phyloP scores from a whole-genome alignment of 306 rosid species.

The Ammopiptanthus mongolicus region DNA sequence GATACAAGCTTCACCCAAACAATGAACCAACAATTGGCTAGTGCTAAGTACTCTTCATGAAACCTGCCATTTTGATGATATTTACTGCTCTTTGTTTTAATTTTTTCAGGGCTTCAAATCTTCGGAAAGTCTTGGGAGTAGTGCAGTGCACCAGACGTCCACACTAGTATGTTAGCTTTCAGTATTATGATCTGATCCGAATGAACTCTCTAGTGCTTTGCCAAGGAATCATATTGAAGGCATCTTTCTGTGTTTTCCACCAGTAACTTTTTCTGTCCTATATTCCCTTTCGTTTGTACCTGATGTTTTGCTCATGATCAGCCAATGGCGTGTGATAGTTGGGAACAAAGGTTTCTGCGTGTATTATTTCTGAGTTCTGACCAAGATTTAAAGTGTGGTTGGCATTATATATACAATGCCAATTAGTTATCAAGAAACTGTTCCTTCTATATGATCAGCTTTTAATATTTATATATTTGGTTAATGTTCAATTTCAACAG shows the following conservation, averaged over 20 bases:
- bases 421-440: slow-evolving; percentile 21
- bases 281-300: slow-evolving; percentile 23
- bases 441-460: slow-evolving; percentile 7
- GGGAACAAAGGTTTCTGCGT: slow-evolving; percentile 26
- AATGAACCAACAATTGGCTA: too few species aligned
- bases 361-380: slow-evolving; percentile 30
- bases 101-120: slow-evolving; percentile 45
- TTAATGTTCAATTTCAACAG: slow-evolving; percentile 17
- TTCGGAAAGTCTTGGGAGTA: slow-evolving; percentile 49
- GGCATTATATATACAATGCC: slow-evolving; percentile 3
- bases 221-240: slow-evolving; percentile 19
- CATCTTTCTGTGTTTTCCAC: slow-evolving; percentile 26
- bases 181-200: neutral
- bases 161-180: slow-evolving; percentile 11
- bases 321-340: slow-evolving; percentile 27
- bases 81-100: neutral
- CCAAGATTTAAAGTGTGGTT: slow-evolving; percentile 30
- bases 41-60: neutral
- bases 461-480: slow-evolving; percentile 15
- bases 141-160: slow-evolving; percentile 37
- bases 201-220: slow-evolving; percentile 8
- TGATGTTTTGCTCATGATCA: slow-evolving; percentile 17
- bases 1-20: too few species aligned
- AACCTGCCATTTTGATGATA: neutral
- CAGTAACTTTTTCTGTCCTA: slow-evolving; percentile 34